phyloP scores from a whole-genome alignment of 2,329 filamentous ascomycete genomes.

The Paecilomyces sp. region DNA sequence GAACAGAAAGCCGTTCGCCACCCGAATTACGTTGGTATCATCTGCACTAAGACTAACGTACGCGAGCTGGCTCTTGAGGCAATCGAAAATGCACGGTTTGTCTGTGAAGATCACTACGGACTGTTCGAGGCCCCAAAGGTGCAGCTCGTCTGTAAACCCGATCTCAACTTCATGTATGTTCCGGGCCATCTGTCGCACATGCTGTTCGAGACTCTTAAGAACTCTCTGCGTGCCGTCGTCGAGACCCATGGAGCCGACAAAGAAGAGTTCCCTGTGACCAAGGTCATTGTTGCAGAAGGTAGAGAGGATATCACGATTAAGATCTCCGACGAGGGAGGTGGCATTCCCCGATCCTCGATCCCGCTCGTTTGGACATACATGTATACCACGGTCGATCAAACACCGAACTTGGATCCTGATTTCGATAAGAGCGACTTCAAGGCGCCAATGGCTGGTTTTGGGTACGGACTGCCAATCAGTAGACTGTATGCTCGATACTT shows the following conservation, averaged over 20 bases:
- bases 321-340: conserved; percentile 91
- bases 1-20: conserved; percentile 86
- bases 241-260: conserved; percentile 93
- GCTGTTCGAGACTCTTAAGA: conserved; percentile 99
- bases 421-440: conserved; percentile 99
- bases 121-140: conserved; percentile 95
- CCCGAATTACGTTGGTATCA: conserved; percentile 94
- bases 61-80: conserved; percentile 91
- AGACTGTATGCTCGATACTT: conserved; percentile 94
- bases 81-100: conserved; percentile 97
- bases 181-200: conserved; percentile 98
- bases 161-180: conserved; percentile 98
- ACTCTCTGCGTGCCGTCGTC: conserved; percentile 92
- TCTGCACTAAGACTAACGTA: conserved; percentile 98
- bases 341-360: conserved; percentile 86
- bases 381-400: conserved; percentile 98
- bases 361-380: conserved; percentile 99
- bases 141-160: conserved; percentile 88
- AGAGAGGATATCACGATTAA: conserved; percentile 99
- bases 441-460: conserved; percentile 97
- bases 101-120: conserved; percentile 97
- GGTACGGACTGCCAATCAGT: conserved; percentile 94
- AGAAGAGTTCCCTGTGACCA: conserved; percentile 91
- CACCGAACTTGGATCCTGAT: conserved; percentile 88
- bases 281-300: conserved; percentile 94